These are phyloP conservation scores for Boletus bicolor DNA, from an alignment of 768 basidiomycete genomes.

Conservation along the genomic window DNA sequence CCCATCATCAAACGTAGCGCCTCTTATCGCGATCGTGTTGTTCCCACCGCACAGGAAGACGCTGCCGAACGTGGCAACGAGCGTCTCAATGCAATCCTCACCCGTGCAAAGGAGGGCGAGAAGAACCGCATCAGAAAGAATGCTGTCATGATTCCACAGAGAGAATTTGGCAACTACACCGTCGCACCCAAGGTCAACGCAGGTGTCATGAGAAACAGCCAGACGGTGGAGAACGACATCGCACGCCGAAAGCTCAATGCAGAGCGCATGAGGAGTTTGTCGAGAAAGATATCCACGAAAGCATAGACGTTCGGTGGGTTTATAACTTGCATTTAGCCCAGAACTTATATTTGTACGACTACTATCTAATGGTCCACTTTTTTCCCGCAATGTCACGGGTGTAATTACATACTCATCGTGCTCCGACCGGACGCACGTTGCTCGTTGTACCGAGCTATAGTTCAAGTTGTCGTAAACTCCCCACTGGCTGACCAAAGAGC, in stretches of 20 bases:
- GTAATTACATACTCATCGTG: not conserved
- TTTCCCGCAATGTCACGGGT: not conserved
- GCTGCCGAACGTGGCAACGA: constrained; percentile 42
- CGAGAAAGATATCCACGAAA: constrained; percentile 38
- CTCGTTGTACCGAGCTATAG: not conserved
- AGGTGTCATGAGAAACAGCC: constrained; percentile 48
- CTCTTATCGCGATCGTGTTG: constrained; percentile 70
- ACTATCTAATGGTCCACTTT: not conserved
- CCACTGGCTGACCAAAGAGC: too few relatives aligned
- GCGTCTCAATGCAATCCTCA: constrained; percentile 65
- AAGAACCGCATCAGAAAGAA: constrained; percentile 71
- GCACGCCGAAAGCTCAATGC: constrained; percentile 72
- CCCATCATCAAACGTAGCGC: constrained; percentile 90
- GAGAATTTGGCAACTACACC: constrained; percentile 72
- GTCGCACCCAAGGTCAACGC: constrained; percentile 66
- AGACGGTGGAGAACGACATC: constrained; percentile 69
- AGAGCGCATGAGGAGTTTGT: constrained; percentile 63
- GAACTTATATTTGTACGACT: not conserved
- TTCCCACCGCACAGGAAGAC: constrained; percentile 53
- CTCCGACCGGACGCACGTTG: not conserved
- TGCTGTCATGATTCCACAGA: constrained; percentile 79
- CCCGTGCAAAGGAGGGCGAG: constrained; percentile 63
- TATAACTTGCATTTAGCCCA: not conserved
- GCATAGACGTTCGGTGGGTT: not conserved
- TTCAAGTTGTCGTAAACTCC: too few relatives aligned